Base-by-base conservation (phyloP, 1,284 basidiomycete species). In the Puccinia triticina region DNA sequence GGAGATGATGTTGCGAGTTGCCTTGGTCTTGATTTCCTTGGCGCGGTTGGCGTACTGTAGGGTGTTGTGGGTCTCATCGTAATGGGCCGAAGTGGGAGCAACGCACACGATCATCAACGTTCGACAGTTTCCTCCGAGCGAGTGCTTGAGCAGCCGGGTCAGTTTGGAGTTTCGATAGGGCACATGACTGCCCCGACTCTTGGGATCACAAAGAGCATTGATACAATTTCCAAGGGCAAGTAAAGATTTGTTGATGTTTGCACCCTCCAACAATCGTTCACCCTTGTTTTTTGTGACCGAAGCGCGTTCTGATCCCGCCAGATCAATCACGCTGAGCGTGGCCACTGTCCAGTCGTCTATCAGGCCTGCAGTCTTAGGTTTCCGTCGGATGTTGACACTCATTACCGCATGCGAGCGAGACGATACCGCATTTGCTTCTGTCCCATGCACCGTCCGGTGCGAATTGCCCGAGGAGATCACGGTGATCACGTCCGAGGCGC, bases 131-230 rank as follows among this genome's bases (percentile, higher is more conserved):
- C 96, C 96, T 0, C 95, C 95, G 53, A 98, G 91, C 0, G 95
- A 96, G 89, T 96, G 97, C 87, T 98, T 97, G 86, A 98, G 92
- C 73, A 98, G 88, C 40, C 96, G 93, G 0, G 96, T 98, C 85
- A 98, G 92, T 87, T 98, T 98, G 89, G 94, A 95, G 89, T 98
- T 96, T 79, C 96, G 91, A 87, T 97, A 98, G 0, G 96, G 96
- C 12, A 98, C 90, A 86, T 98, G 96, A 43, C 93, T 92, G 80
- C 92, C 88, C 37, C 92, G 92, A 37, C 92, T 92, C 1, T 94
- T 93, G 82, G 85, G 91, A 88, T 92, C 94, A 89, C 95, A 98
- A 71, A 98, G 91, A 5, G 96, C 95, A 85, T 96, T 96, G 88
- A 98, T 98, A 88, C 95, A 97, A 87, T 95, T 96, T 50, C 95